phyloP scores from a whole-genome alignment of 371 early-diverging fungal genomes.

The Batrachochytrium dendrobatidis region DNA sequence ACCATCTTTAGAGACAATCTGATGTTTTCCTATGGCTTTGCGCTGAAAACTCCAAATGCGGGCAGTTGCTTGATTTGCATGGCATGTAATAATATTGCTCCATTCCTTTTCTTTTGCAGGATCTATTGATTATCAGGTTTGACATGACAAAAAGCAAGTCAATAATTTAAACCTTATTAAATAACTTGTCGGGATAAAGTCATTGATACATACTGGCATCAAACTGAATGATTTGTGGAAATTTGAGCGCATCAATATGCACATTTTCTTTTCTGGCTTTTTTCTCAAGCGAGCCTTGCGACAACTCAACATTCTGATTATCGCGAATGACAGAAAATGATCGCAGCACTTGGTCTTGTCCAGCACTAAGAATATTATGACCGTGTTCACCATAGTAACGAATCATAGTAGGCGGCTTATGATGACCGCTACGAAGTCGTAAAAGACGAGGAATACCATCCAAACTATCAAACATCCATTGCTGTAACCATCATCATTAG shows the following conservation, averaged over 20 bases:
- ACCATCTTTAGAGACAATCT: constrained; percentile 54
- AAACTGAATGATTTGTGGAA: constrained; percentile 67
- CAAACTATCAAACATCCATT: constrained; percentile 88
- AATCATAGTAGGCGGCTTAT: constrained; percentile 72
- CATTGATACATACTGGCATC: constrained; percentile 49
- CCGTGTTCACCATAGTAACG: constrained; percentile 68
- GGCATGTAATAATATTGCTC: constrained; percentile 85
- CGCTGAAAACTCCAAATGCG: constrained; percentile 77
- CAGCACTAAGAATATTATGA: constrained; percentile 64
- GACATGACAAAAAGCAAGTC: background rate
- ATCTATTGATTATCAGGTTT: constrained; percentile 21
- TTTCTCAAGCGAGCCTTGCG: constrained; percentile 61
- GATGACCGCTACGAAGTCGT: constrained; percentile 79
- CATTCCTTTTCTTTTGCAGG: constrained; percentile 67
- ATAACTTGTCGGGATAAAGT: background rate
- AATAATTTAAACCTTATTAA: background rate
- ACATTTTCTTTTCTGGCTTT: constrained; percentile 55
- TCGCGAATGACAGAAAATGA: constrained; percentile 78
- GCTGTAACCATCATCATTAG: constrained; percentile 31
- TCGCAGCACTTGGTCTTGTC: constrained; percentile 76
- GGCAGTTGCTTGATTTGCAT: constrained; percentile 60
- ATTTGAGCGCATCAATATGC: constrained; percentile 56
- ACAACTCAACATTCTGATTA: constrained; percentile 70
- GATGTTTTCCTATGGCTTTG: constrained; percentile 65
- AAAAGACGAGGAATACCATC: constrained; percentile 74